Evolutionary conservation across 352 stramenopile genomes (phyloP), one percentile per base, ranked within the genome.

Genomic region (Pythium apleroticum): DNA sequence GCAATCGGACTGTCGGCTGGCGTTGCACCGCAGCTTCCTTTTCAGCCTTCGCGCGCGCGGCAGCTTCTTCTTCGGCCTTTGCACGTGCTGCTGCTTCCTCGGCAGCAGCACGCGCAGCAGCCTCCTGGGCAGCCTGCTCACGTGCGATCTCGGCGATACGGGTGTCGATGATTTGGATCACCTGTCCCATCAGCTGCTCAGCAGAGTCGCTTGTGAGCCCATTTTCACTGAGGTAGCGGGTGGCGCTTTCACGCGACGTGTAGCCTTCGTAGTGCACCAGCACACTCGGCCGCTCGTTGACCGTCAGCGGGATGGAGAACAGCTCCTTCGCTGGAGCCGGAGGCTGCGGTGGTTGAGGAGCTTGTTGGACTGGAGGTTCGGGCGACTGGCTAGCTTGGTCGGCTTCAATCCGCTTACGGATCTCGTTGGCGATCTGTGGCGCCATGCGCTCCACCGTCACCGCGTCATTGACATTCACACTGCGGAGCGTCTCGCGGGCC

Each of bases 181-280:
- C 73, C 28, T 76, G 71, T 24, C 84, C 69, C 30, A 91, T 61
- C 53, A 83, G 75, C 12, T 60, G 68, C 15, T 84, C 57, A 28
- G 81, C 64, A 0, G 63, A 76, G 19, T 65, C 70, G 1, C 72
- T 57, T 49, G 83, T 80, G 50, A 92, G 56, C 10, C 73, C 79
- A 54, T 92, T 89, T 19, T 86, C 74, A 28, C 60, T 66, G 31
- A 94, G 66, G 35, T 92, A 94, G 8, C 68, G 70, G 33, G 81
- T 55, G 7, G 83, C 85, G 15, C 76, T 84, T 60, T 94, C 80
- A 3, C 72, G 70, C 25, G 84, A 72, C 0, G 80, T 88, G n/a
- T 62, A 74, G 8, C 81, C 78, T 52, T 91, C 81, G 46, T 84
- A 77, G 60, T 94, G 83, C 9, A 87, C 73, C 30, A 94, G 75